phyloP scores from a whole-genome alignment of 2,329 filamentous ascomycete genomes.

The Parastagonospora avenae region DNA sequence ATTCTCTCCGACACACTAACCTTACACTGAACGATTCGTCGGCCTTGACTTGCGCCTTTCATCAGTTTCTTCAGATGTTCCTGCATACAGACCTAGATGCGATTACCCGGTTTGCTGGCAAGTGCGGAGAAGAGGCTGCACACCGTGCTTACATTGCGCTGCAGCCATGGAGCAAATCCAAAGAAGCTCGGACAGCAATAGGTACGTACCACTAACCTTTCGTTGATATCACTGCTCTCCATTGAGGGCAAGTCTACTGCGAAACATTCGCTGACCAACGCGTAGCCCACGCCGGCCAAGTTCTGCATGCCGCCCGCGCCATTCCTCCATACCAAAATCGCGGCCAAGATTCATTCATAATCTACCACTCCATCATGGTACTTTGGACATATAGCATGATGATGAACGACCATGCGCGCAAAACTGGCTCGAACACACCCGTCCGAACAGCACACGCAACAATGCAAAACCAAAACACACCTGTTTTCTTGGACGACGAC shows the following conservation, averaged over 20 bases:
- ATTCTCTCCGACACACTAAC: constrained; percentile 52
- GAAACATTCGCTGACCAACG: neutral
- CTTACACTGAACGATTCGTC: constrained; percentile 44
- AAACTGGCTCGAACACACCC: constrained; percentile 15
- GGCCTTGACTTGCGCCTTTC: constrained; percentile 34
- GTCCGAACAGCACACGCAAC: neutral
- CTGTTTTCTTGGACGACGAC: constrained; percentile 16
- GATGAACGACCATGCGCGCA: constrained; percentile 17
- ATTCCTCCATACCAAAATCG: constrained; percentile 24
- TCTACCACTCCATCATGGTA: constrained; percentile 29
- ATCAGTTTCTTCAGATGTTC: constrained; percentile 63
- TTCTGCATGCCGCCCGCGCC: constrained; percentile 15
- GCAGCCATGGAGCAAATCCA: constrained; percentile 56
- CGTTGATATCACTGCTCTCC: neutral
- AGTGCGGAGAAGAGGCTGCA: constrained; percentile 68
- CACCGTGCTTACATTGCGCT: constrained; percentile 62
- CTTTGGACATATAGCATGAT: constrained; percentile 34
- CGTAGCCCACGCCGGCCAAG: constrained; percentile 21
- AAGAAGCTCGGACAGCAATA: constrained; percentile 22
- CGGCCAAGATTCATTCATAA: constrained; percentile 22
- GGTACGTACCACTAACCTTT: neutral
- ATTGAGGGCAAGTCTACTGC: too few relatives aligned
- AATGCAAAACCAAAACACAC: neutral
- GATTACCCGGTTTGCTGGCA: constrained; percentile 68
- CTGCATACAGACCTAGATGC: constrained; percentile 67